Percentiles rank a stretch among this genome's conserved stretches.
These are phyloP conservation scores for Coelastrella sp. DNA, from an alignment of 139 green algal genomes.

Conservation along the genomic window DNA sequence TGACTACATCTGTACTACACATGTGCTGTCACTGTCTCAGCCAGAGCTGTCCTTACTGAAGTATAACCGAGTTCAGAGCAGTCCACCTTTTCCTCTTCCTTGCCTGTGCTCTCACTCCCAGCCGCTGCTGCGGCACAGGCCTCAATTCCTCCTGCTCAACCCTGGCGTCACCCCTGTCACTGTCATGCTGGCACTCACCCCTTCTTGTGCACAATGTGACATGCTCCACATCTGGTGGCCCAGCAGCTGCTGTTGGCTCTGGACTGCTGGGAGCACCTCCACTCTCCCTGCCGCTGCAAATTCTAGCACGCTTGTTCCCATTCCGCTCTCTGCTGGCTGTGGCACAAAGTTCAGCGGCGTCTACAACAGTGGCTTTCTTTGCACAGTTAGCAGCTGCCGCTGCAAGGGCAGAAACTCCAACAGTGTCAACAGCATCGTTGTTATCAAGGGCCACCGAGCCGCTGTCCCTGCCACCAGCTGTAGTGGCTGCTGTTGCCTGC, in stretches of 20 bases:
- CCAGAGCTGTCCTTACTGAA: too few species aligned
- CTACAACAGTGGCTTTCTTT: not conserved
- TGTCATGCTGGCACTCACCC: too few species aligned
- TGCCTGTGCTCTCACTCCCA: not conserved
- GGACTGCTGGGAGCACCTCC: not conserved
- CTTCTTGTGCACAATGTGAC: not conserved
- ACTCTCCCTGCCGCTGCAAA: not conserved
- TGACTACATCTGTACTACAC: too few species aligned
- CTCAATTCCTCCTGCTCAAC: too few species aligned
- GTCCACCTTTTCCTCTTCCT: not conserved
- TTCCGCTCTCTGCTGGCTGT: not conserved
- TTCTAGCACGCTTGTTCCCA: not conserved
- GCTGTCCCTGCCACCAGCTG: not conserved
- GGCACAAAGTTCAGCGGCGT: not conserved
- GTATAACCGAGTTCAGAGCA: too few species aligned
- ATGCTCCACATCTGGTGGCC: not conserved
- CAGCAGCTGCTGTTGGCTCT: not conserved
- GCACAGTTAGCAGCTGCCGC: not conserved
- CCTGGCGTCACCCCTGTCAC: too few species aligned
- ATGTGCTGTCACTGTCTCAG: too few species aligned
- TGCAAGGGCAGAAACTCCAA: not conserved
- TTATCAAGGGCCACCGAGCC: not conserved
- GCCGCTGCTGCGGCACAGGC: too few species aligned
- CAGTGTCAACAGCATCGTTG: too few species aligned
- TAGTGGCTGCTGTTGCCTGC: not conserved